Evolutionary conservation across 208 protist species (phyloP).

Genomic region (Trypanosoma caninum): DNA sequence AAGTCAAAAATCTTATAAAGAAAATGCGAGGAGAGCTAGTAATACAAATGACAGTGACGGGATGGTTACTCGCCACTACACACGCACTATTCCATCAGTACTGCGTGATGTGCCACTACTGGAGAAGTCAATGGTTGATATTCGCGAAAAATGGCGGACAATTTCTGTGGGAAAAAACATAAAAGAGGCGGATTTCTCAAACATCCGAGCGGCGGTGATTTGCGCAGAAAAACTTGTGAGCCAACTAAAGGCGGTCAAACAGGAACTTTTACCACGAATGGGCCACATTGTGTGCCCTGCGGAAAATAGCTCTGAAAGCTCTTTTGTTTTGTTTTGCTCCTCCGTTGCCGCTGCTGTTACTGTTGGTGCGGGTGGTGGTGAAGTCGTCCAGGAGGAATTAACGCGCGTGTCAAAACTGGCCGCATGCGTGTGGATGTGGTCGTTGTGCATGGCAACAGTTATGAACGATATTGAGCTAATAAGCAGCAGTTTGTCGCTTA

Average conservation of each 20-base stretch:
- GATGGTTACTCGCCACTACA: conserved; percentile 45
- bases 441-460: conserved; percentile 35
- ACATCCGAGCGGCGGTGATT: neutral
- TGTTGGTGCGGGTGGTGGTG: neutral
- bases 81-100: conserved; percentile 44
- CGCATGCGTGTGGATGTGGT: conserved; percentile 59
- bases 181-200: neutral
- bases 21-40: neutral
- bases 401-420: conserved; percentile 11
- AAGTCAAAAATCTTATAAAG: neutral
- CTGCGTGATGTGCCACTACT: conserved; percentile 40
- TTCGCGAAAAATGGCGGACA: conserved; percentile 37
- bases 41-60: neutral
- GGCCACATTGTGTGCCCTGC: neutral
- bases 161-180: conserved; percentile 9
- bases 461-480: conserved; percentile 64
- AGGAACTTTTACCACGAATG: conserved; percentile 54
- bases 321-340: conserved; percentile 10
- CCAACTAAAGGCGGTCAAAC: conserved; percentile 69
- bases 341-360: neutral
- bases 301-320: neutral
- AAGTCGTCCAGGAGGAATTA: neutral
- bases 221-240: conserved; percentile 26
- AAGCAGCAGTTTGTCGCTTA: conserved; percentile 43
- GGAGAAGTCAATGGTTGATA: conserved; percentile 48